Conservation (phyloP, 129 eudicot species). For the Arctium minus region DNA sequence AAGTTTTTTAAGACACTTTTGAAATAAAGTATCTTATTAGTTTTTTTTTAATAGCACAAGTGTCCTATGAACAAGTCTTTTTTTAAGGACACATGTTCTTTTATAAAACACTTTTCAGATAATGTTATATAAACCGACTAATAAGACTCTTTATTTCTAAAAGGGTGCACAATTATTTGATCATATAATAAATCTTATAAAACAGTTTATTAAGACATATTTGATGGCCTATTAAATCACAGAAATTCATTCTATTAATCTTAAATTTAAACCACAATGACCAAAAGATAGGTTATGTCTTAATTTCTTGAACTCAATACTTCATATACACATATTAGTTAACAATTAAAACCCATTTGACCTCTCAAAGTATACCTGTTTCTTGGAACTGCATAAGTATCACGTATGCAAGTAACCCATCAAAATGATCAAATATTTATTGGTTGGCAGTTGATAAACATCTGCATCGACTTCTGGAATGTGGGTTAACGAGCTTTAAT, state of each 20-base stretch:
- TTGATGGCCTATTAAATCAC: background rate
- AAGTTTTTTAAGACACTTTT: background rate
- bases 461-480: background rate
- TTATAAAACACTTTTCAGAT: no score
- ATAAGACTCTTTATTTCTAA: no score
- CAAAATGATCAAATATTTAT: background rate
- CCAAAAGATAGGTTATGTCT: no score
- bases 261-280: no score
- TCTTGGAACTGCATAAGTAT: background rate
- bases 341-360: background rate
- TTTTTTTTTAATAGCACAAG: no score
- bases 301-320: background rate
- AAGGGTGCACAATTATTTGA: no score
- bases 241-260: no score
- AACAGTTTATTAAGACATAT: no score
- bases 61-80: no score
- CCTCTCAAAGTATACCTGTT: background rate
- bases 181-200: no score
- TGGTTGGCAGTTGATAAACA: conserved; percentile 21
- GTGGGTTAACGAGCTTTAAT: conserved; percentile 11
- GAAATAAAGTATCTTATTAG: background rate
- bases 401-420: background rate
- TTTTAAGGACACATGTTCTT: no score
- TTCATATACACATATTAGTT: background rate
- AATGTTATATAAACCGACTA: no score